A percentile compares a stretch with the other conserved stretches of the same genome.
phyloP scores from a whole-genome alignment of 1,139 yeast genomes.

The Saccharomycopsis phalli region DNA sequence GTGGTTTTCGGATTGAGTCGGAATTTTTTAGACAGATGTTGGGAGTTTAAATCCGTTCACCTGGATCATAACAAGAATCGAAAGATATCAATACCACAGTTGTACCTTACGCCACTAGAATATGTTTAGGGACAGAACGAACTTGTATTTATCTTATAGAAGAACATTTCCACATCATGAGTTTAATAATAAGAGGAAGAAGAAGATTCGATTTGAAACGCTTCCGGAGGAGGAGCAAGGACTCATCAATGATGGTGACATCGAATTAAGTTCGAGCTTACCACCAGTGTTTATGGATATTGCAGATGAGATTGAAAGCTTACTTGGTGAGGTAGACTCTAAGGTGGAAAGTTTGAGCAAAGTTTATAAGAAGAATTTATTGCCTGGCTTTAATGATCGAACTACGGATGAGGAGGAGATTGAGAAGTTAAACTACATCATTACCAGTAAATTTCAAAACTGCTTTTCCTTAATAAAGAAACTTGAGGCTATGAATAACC shows the following conservation, averaged over 20 bases:
- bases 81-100: no score
- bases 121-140: conserved; percentile 72
- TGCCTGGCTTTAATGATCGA: conserved; percentile 81
- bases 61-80: no score
- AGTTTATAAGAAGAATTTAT: conserved; percentile 69
- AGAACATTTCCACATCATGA: conserved; percentile 55
- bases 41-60: no score
- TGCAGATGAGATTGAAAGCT: conserved; percentile 60
- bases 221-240: conserved; percentile 50
- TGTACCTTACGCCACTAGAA: no score
- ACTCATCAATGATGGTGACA: conserved; percentile 27
- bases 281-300: conserved; percentile 78
- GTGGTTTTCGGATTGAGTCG: no score
- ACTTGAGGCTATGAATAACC: conserved; percentile 43
- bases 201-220: conserved; percentile 30
- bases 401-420: conserved; percentile 62
- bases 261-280: conserved; percentile 26
- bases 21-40: no score
- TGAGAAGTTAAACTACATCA: conserved; percentile 64
- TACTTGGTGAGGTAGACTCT: conserved; percentile 39
- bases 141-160: conserved; percentile 60
- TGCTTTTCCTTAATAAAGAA: conserved; percentile 71
- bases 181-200: conserved; percentile 15
- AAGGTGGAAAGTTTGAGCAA: conserved; percentile 51
- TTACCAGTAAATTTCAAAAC: conserved; percentile 65